Evolutionary conservation across 208 protist species (phyloP).

Genomic region (Leishmania amazonensis): DNA sequence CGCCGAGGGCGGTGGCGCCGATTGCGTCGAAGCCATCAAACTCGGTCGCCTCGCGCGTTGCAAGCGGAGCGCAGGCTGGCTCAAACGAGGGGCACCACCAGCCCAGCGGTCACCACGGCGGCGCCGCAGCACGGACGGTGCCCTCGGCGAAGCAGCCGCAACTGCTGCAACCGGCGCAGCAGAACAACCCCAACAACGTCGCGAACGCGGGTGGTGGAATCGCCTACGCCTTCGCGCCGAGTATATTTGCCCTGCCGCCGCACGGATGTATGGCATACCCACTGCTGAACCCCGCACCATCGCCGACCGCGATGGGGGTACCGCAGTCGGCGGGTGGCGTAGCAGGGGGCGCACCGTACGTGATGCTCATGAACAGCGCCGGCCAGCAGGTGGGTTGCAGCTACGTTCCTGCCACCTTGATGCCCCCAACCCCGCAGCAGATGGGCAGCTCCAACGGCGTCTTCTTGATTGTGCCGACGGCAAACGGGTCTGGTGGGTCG

Average conservation of each 20-base stretch:
- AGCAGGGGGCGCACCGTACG: constrained; percentile 10
- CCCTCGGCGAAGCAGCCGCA: neutral
- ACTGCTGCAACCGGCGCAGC: constrained; percentile 3
- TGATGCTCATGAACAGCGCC: constrained; percentile 21
- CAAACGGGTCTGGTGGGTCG: neutral
- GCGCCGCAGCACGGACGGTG: neutral
- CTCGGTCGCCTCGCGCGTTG: neutral
- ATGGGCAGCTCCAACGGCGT: constrained; percentile 21
- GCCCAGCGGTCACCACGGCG: neutral
- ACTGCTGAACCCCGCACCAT: neutral
- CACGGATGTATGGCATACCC: constrained; percentile 11
- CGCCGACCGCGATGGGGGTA: constrained; percentile 1
- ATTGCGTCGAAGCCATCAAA: constrained; percentile 13
- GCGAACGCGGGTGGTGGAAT: neutral
- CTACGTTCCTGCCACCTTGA: constrained; percentile 18
- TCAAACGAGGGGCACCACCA: neutral
- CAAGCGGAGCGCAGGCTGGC: neutral
- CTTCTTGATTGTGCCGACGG: constrained; percentile 19
- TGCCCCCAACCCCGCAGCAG: constrained; percentile 9
- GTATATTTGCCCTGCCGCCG: constrained; percentile 7
- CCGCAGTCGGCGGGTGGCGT: neutral
- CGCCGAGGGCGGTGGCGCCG: constrained; percentile 63
- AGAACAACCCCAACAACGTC: neutral
- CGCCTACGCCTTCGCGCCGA: constrained; percentile 20
- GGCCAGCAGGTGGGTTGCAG: constrained; percentile 2